Conservation (phyloP, 345 rosid genomes). For the Aurinia saxatilis region DNA sequence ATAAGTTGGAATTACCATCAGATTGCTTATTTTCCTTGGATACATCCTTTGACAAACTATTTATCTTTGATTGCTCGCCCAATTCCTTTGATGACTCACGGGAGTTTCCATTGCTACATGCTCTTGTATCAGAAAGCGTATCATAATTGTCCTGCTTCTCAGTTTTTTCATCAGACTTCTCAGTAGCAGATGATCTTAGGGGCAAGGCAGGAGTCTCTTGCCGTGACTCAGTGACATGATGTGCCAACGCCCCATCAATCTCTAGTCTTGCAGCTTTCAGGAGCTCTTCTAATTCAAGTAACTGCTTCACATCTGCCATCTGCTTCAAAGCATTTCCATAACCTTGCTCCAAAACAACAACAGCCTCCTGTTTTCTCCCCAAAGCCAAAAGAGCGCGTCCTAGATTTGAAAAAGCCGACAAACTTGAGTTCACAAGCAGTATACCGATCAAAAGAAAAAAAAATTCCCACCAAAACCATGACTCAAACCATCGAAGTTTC, state of each 20-base stretch:
- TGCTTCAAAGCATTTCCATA: slow-evolving; percentile 50
- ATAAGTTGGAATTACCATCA: slow-evolving; percentile 25
- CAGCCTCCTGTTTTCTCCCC: slow-evolving; percentile 77
- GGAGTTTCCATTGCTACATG: slow-evolving; percentile 35
- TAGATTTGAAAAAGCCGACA: slow-evolving; percentile 26
- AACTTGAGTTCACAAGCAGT: slow-evolving; percentile 21
- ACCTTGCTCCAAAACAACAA: slow-evolving; percentile 74
- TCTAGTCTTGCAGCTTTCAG: slow-evolving; percentile 49
- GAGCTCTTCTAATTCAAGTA: slow-evolving; percentile 85
- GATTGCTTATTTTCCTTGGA: slow-evolving; percentile 28
- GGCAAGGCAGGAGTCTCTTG: slow-evolving; percentile 14
- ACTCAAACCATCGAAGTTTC: not conserved
- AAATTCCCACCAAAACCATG: not conserved
- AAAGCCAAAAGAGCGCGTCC: slow-evolving; percentile 73
- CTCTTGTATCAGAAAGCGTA: slow-evolving; percentile 30
- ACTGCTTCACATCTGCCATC: slow-evolving; percentile 81
- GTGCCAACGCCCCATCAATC: slow-evolving; percentile 21
- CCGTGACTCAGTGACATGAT: slow-evolving; percentile 21
- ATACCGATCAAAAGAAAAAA: no score
- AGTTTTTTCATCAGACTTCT: slow-evolving; percentile 25
- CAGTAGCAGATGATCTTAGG: slow-evolving; percentile 22
- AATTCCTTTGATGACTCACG: slow-evolving; percentile 17
- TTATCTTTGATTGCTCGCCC: slow-evolving; percentile 26
- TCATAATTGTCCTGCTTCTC: slow-evolving; percentile 24
- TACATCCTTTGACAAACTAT: slow-evolving; percentile 28